Evolutionary conservation across 371 early-diverging fungal species (phyloP).

Genomic region (Funneliformis caledonium): DNA sequence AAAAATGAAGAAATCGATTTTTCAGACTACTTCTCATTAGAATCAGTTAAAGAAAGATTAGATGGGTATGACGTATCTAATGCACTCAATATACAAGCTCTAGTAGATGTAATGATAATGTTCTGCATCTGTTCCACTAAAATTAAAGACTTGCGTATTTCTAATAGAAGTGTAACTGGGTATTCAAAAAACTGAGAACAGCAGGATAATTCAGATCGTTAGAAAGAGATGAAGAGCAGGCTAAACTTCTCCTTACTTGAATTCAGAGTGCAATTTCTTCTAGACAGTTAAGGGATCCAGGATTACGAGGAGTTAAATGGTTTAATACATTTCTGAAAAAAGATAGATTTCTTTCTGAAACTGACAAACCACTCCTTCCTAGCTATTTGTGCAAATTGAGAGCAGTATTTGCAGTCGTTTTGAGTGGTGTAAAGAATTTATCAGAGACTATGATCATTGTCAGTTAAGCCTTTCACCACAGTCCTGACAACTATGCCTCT

Average conservation of each 20-base stretch:
- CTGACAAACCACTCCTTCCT: not conserved
- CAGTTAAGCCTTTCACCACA: not conserved
- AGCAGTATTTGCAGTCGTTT: constrained; percentile 28
- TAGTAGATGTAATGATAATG: constrained; percentile 34
- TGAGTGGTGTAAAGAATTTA: constrained; percentile 30
- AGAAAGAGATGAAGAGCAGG: constrained; percentile 33
- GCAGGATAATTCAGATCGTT: constrained; percentile 27
- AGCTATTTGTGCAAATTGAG: constrained; percentile 30
- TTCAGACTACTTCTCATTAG: constrained; percentile 29
- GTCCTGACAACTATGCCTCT: constrained; percentile 26
- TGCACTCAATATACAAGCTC: constrained; percentile 14
- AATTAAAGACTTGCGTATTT: constrained; percentile 35
- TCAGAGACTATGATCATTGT: constrained; percentile 22
- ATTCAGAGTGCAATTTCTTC: constrained; percentile 32
- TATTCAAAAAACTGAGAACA: constrained; percentile 25
- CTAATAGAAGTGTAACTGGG: constrained; percentile 17
- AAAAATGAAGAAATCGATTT: constrained; percentile 5
- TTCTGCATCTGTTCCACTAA: constrained; percentile 28
- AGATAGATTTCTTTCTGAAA: not conserved
- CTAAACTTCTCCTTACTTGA: constrained; percentile 31
- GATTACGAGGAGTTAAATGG: constrained; percentile 20
- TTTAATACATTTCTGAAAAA: constrained; percentile 38
- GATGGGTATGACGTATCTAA: not conserved
- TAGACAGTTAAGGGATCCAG: not conserved
- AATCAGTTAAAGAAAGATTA: constrained; percentile 35